Evolutionary conservation across 2,329 filamentous ascomycete genomes (phyloP), one percentile per base, ranked within the genome.

Genomic region (Colletotrichum cereale): DNA sequence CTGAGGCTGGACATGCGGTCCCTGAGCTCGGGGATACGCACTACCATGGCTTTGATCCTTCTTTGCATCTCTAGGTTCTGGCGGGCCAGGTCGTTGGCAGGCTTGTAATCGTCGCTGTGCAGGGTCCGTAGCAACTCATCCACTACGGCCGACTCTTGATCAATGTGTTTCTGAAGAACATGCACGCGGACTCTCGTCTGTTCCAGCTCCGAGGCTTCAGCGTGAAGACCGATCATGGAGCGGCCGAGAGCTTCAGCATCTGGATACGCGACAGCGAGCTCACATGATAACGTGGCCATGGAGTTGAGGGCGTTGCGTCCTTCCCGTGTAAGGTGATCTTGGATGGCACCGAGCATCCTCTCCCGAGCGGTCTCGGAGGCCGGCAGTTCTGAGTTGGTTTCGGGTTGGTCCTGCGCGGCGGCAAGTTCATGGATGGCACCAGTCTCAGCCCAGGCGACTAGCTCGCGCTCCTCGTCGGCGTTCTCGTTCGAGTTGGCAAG

Each of bases 401-500:
- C 57, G n/a, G 12, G 24, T 16, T 16, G 55, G 38, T 53, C 31
- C 8, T 61, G 40, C 61, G 44, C 36, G 16, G 52, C 21, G 40
- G 74, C 71, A 12, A 92, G 78, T 67, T 90, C 86, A 18, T 84
- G 81, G 5, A 94, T 81, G 2, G 91, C 88, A 38, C 86, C 84
- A 44, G 86, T 84, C 75, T 94, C 90, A 21, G 92, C 82, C 26
- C 84, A 83, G 36, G 87, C 84, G 12, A 93, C 77, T 1, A 91
- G 80, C 3, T 84, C 83, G 21, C 86, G 85, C 75, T 93, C 90
- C 76, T 95, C 93, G 74, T 95, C 92, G 7, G 92, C 93, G 16
- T 88, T 83, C 78, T 97, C 95, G 79, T 96, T 97, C 52, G 90
- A 85, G 14, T 90, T 86, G 26, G 93, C 93, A 10, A 97, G 86